Evolutionary conservation across 176 grass and related monocot species (phyloP).

Genomic region (Urochloa ruziziensis): DNA sequence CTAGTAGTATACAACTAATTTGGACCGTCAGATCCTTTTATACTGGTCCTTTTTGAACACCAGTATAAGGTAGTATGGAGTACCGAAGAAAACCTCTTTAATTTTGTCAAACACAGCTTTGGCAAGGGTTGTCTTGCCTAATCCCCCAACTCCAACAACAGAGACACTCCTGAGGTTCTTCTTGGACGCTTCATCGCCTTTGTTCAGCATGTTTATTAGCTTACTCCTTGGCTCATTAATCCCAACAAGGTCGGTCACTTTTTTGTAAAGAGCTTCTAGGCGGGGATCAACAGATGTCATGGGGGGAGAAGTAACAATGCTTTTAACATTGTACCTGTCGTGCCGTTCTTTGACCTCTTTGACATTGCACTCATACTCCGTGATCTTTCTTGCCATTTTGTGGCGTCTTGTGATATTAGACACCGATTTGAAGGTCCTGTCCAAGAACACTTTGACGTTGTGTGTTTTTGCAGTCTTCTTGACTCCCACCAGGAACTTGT

Average conservation of each 20-base stretch:
- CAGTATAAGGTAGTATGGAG: too few species aligned
- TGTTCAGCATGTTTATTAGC: not conserved
- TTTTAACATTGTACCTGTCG: not conserved
- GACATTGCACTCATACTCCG: not conserved
- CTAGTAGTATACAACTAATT: too few species aligned
- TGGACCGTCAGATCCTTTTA: too few species aligned
- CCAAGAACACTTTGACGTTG: not conserved
- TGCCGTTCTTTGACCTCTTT: not conserved
- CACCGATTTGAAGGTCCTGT: not conserved
- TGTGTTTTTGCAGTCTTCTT: not conserved
- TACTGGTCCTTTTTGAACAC: too few species aligned
- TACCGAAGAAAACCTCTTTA: too few species aligned
- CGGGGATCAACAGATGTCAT: not conserved
- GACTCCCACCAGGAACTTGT: not conserved
- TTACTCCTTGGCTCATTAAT: not conserved
- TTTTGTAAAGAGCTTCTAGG: not conserved
- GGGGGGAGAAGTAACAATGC: too few species aligned
- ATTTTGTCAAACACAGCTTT: not conserved
- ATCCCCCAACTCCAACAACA: slow-evolving; percentile 1
- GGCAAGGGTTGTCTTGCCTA: slow-evolving; percentile 10
- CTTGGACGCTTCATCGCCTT: too few species aligned
- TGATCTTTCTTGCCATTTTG: not conserved
- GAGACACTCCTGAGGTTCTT: not conserved
- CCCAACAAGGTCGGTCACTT: slow-evolving; percentile 4
- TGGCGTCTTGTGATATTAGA: not conserved